phyloP scores from a whole-genome alignment of 2,329 filamentous ascomycete species.

The Chrysoporthe cubensis region DNA sequence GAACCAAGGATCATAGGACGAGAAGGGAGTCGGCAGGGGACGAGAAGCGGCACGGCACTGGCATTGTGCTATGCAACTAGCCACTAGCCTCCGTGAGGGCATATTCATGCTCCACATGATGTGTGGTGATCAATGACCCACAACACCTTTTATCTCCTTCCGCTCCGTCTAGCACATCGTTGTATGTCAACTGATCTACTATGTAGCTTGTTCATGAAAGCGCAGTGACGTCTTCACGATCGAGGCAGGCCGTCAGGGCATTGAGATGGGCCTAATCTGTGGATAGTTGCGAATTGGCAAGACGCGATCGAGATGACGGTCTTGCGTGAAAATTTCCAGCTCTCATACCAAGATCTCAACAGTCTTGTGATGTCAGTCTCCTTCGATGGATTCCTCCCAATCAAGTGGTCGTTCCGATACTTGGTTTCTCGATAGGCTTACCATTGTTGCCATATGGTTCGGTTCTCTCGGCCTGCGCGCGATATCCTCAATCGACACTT shows the following conservation, averaged over 20 bases:
- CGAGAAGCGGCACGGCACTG: not conserved
- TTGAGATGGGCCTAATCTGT: not conserved
- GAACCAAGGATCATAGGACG: not conserved
- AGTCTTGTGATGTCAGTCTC: not conserved
- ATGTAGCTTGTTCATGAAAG: not conserved
- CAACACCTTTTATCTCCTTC: not conserved
- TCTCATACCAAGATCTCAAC: not conserved
- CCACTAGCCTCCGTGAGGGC: not conserved
- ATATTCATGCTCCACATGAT: constrained; percentile 1
- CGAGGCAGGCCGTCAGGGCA: not conserved
- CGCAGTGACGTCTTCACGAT: not conserved
- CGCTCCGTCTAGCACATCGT: not conserved
- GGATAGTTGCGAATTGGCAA: not conserved
- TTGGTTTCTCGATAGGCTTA: not conserved
- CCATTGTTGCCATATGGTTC: not conserved
- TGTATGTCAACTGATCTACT: not conserved
- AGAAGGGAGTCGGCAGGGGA: not conserved
- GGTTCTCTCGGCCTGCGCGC: constrained; percentile 1
- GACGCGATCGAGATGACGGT: not conserved
- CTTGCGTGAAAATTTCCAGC: not conserved
- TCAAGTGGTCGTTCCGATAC: not conserved
- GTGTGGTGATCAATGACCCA: not conserved
- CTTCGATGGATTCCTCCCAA: not conserved
- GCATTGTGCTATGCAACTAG: not conserved
- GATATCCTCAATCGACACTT: not conserved